phyloP scores from a whole-genome alignment of 106 monocot species.

The Agapanthus africanus region DNA sequence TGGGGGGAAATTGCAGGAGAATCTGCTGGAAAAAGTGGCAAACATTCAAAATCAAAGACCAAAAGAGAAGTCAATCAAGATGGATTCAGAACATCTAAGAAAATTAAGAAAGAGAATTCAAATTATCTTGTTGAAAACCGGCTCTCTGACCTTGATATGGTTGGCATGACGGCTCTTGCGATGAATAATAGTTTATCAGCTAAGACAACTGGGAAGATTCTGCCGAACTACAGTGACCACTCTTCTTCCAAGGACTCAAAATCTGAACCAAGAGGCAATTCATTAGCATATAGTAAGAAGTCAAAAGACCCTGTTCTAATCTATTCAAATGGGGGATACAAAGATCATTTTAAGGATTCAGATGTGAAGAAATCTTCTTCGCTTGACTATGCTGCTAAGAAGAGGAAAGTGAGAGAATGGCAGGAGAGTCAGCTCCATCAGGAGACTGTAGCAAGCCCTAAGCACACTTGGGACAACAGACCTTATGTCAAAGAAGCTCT shows the following conservation, averaged over 20 bases:
- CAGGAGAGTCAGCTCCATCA: constrained; percentile 22
- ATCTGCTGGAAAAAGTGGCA: constrained; percentile 29
- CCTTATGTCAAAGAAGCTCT: constrained; percentile 21
- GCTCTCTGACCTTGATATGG: constrained; percentile 19
- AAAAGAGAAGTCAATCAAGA: constrained; percentile 51
- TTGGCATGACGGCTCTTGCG: constrained; percentile 13
- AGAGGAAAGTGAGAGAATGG: constrained; percentile 46
- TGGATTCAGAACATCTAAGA: constrained; percentile 47
- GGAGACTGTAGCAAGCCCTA: constrained; percentile 8
- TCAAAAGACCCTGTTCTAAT: constrained; percentile 11
- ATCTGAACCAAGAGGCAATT: constrained; percentile 13
- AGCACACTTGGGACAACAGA: constrained; percentile 1
- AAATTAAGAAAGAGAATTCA: constrained; percentile 39
- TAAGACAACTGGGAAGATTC: constrained; percentile 19
- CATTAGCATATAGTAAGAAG: constrained; percentile 19
- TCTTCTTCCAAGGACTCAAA: constrained; percentile 32
- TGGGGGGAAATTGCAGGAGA: constrained; percentile 28
- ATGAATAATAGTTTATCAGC: constrained; percentile 14
- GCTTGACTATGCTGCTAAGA: constrained; percentile 24
- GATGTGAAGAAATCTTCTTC: constrained; percentile 23
- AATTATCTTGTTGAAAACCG: constrained; percentile 25
- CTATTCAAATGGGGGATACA: constrained; percentile 19
- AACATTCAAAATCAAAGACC: constrained; percentile 54
- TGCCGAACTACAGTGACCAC: constrained; percentile 17
- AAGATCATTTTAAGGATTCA: constrained; percentile 24